These are phyloP conservation scores for Vanrija humicola DNA, from an alignment of 1,284 basidiomycete genomes.

Conservation along the genomic window DNA sequence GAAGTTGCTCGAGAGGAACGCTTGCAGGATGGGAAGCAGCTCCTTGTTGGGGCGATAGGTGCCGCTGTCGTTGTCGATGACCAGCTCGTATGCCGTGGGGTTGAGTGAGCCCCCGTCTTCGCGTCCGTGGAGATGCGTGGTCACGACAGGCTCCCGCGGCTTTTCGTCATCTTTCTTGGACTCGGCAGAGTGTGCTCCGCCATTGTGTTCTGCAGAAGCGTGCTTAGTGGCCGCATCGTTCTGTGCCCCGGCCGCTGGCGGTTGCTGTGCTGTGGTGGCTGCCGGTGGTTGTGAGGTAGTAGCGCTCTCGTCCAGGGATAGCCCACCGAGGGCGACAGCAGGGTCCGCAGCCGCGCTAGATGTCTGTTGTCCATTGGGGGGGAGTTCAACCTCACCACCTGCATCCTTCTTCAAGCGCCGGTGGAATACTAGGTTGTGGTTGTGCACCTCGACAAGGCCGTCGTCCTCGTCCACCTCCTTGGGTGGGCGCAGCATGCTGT, in stretches of 20 bases:
- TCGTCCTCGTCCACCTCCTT: slow-evolving; percentile 29
- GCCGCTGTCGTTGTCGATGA: slow-evolving; percentile 56
- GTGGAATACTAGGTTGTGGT: slow-evolving; percentile 16
- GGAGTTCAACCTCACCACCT: too few relatives aligned
- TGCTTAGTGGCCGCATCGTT: neutral
- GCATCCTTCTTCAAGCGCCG: neutral
- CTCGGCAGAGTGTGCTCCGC: too few relatives aligned
- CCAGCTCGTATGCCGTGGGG: slow-evolving; percentile 51
- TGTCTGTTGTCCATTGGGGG: too few relatives aligned
- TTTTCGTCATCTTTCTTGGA: too few relatives aligned
- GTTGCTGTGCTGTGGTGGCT: too few relatives aligned
- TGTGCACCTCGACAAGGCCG: neutral
- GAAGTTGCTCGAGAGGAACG: slow-evolving; percentile 61
- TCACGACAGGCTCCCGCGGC: neutral
- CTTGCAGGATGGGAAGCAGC: slow-evolving; percentile 48
- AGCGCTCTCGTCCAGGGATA: too few relatives aligned
- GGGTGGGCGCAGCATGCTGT: slow-evolving; percentile 5
- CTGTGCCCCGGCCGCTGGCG: too few relatives aligned
- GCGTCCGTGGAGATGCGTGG: slow-evolving; percentile 2
- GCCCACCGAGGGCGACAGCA: too few relatives aligned
- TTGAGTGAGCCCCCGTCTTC: slow-evolving; percentile 24
- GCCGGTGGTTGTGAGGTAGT: too few relatives aligned
- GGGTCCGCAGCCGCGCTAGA: too few relatives aligned
- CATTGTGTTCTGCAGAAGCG: neutral
- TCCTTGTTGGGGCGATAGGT: slow-evolving; percentile 54